Evolutionary conservation across 2,329 filamentous ascomycete species (phyloP).

Genomic region (Fusarium sp.): DNA sequence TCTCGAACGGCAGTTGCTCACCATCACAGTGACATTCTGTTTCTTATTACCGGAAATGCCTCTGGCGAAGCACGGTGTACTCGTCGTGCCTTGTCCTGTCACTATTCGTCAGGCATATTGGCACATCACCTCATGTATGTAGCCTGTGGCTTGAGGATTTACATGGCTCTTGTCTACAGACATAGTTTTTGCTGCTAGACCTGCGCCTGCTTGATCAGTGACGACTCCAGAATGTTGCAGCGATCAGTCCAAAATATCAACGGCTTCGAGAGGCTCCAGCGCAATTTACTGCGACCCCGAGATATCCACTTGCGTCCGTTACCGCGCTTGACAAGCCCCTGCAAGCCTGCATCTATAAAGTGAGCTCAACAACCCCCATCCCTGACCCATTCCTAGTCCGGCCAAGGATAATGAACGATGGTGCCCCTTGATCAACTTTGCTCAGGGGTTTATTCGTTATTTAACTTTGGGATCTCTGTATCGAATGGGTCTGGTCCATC

Average conservation of each 20-base stretch:
- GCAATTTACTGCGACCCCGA: constrained; percentile 42
- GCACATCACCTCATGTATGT: not conserved
- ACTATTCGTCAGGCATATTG: not conserved
- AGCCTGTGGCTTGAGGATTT: constrained; percentile 23
- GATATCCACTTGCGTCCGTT: constrained; percentile 32
- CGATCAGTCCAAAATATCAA: constrained; percentile 1
- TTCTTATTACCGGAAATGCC: not conserved
- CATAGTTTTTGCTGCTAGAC: not conserved
- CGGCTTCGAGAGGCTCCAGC: constrained; percentile 19
- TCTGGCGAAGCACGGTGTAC: not conserved
- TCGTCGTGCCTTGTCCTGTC: not conserved
- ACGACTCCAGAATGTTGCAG: not conserved
- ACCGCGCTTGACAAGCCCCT: constrained; percentile 24
- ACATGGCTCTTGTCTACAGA: not conserved
- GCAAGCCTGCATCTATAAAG: constrained; percentile 27
- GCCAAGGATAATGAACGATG: constrained; percentile 9
- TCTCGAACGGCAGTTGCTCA: not conserved
- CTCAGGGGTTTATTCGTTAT: constrained; percentile 22
- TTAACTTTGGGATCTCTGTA: constrained; percentile 9
- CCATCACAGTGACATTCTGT: not conserved
- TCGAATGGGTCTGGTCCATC: not conserved
- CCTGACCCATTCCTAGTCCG: constrained; percentile 27
- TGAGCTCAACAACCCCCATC: constrained; percentile 18
- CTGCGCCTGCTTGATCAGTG: not conserved
- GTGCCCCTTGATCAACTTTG: constrained; percentile 30